A percentile compares a stretch with the other conserved stretches of the same genome.
These are phyloP conservation scores for Rhizopus stolonifer DNA, from an alignment of 371 early-diverging fungal species.

Conservation along the genomic window DNA sequence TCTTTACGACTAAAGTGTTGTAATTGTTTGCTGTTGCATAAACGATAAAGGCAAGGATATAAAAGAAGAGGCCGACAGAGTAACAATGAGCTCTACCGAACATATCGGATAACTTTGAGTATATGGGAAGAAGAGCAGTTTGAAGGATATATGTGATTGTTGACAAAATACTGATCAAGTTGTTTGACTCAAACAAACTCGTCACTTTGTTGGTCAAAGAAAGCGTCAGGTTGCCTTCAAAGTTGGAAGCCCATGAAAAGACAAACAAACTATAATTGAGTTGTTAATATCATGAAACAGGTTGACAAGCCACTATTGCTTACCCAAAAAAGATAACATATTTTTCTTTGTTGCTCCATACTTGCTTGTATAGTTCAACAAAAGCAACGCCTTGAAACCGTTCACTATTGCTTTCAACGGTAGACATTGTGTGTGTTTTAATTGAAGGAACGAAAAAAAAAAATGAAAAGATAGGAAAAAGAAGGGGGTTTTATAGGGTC, in stretches of 20 bases:
- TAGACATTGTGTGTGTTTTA: background rate
- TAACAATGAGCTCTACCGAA: constrained; percentile 28
- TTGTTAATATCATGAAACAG: background rate
- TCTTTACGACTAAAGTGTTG: constrained; percentile 18
- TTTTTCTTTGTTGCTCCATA: constrained; percentile 25
- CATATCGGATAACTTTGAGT: constrained; percentile 31
- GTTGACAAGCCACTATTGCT: background rate
- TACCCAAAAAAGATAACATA: constrained; percentile 26
- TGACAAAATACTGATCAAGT: constrained; percentile 24
- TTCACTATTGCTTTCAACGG: background rate
- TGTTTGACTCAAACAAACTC: constrained; percentile 20
- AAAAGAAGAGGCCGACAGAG: constrained; percentile 18
- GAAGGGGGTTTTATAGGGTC: background rate
- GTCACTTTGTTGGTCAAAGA: constrained; percentile 21
- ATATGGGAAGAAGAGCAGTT: constrained; percentile 28
- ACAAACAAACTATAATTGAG: constrained; percentile 18
- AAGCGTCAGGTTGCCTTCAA: constrained; percentile 16
- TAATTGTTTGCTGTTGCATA: constrained; percentile 24
- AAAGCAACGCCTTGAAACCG: constrained; percentile 19
- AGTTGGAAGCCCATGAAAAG: constrained; percentile 27
- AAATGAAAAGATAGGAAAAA: background rate
- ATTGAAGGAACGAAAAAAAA: background rate
- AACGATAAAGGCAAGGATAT: constrained; percentile 20
- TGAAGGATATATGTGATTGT: constrained; percentile 29
- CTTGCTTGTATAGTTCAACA: constrained; percentile 29